A percentile compares a stretch with the other conserved stretches of the same genome.
phyloP scores from a whole-genome alignment of 208 protist genomes.

The Leishmania guyanensis region DNA sequence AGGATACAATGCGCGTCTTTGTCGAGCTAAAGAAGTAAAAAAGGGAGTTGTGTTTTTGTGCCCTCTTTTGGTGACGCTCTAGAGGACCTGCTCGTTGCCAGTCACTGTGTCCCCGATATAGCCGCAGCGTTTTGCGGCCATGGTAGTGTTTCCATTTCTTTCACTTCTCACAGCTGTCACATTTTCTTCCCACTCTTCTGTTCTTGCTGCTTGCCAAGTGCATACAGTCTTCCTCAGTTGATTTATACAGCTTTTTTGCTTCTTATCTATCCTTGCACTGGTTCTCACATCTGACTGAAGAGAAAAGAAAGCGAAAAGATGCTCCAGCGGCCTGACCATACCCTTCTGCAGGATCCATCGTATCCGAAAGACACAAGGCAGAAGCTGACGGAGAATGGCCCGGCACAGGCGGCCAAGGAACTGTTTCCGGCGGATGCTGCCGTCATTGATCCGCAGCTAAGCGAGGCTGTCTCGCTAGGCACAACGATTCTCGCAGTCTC shows the following conservation, averaged over 20 bases:
- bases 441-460: constrained; percentile 82
- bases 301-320: constrained; percentile 31
- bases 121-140: not conserved
- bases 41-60: not conserved
- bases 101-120: not conserved
- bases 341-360: constrained; percentile 77
- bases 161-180: not conserved
- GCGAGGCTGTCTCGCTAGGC: constrained; percentile 88
- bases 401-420: constrained; percentile 57
- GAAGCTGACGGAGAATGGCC: constrained; percentile 63
- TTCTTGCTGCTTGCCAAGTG: not conserved
- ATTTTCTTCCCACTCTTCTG: not conserved
- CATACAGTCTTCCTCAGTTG: constrained; percentile 1
- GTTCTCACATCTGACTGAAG: not conserved
- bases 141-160: not conserved
- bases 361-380: constrained; percentile 59
- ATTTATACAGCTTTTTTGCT: not conserved
- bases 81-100: not conserved
- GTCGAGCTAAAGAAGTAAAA: not conserved
- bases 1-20: not conserved
- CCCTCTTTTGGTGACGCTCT: not conserved
- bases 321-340: constrained; percentile 72
- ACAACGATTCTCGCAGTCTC: constrained; percentile 99
- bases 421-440: constrained; percentile 76
- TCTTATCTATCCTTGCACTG: not conserved